These are phyloP conservation scores for Lachnellula suecica DNA, from an alignment of 2,329 filamentous ascomycete species.

Conservation along the genomic window DNA sequence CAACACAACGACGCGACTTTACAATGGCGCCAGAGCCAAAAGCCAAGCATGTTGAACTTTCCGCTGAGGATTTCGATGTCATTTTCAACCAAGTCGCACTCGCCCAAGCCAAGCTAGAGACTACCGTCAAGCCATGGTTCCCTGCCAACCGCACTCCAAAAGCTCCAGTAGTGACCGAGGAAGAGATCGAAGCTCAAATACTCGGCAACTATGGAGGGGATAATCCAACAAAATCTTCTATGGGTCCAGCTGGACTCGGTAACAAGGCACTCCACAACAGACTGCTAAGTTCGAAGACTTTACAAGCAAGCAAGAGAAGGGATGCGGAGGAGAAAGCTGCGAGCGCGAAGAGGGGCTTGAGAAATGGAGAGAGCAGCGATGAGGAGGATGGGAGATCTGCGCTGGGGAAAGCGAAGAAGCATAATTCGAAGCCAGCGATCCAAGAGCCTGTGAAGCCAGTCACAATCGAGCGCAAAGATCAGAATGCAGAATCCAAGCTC, in stretches of 20 bases:
- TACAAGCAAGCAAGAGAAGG: conserved; percentile 32
- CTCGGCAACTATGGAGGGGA: conserved; percentile 34
- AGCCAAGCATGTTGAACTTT: conserved; percentile 20
- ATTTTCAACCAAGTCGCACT: conserved; percentile 33
- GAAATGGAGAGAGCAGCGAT: conserved; percentile 33
- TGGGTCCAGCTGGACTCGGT: conserved; percentile 27
- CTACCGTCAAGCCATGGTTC: conserved; percentile 32
- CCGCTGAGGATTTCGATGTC: conserved; percentile 29
- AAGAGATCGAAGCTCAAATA: conserved; percentile 35
- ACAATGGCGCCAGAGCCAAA: conserved; percentile 20
- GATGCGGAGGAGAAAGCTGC: conserved; percentile 33
- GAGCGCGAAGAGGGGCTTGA: conserved; percentile 30
- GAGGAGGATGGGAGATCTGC: conserved; percentile 35
- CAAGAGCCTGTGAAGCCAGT: background rate
- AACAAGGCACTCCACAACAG: conserved; percentile 33
- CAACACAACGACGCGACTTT: background rate
- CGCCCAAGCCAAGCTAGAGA: conserved; percentile 32
- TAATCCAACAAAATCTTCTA: conserved; percentile 30
- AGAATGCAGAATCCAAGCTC: background rate
- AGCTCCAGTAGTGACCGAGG: conserved; percentile 27
- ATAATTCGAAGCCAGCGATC: conserved; percentile 13
- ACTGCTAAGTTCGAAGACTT: conserved; percentile 29
- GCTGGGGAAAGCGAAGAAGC: conserved; percentile 34
- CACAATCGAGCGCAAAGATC: background rate
- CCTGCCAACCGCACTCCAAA: conserved; percentile 18